These are phyloP conservation scores for Pichia sp. DNA, from an alignment of 1,139 yeast species.

Conservation along the genomic window DNA sequence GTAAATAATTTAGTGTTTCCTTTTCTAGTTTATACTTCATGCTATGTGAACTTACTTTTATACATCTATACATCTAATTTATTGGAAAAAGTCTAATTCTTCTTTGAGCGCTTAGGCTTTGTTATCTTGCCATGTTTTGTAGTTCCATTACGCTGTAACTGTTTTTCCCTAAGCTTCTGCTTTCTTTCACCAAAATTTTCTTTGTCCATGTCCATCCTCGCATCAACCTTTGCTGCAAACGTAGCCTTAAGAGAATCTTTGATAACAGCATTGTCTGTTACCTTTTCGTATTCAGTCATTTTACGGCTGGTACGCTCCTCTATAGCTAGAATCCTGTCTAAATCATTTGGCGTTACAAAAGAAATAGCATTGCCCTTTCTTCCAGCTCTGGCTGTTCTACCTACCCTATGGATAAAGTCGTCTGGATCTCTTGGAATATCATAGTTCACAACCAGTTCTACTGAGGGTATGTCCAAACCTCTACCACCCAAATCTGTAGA, in stretches of 20 bases:
- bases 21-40: not conserved
- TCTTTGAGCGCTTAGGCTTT: constrained; percentile 9
- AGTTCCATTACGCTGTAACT: constrained; percentile 9
- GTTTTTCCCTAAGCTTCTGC: constrained; percentile 44
- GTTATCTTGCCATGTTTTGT: constrained; percentile 3
- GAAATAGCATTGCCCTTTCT: constrained; percentile 67
- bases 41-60: not conserved
- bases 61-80: constrained; percentile 3
- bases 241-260: constrained; percentile 64
- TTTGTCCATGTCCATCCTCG: constrained; percentile 88
- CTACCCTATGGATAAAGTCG: constrained; percentile 96
- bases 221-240: constrained; percentile 83
- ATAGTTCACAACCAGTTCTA: constrained; percentile 81
- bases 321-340: constrained; percentile 74
- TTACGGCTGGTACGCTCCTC: constrained; percentile 79
- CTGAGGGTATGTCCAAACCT: constrained; percentile 94
- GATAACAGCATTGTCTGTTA: constrained; percentile 73
- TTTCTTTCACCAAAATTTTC: constrained; percentile 80
- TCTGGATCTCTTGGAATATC: constrained; percentile 97
- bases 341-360: constrained; percentile 81
- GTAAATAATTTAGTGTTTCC: constrained; percentile 32
- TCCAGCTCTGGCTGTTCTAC: constrained; percentile 99
- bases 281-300: constrained; percentile 66
- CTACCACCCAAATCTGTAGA: constrained; percentile 97
- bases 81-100: too few relatives aligned